Percentiles rank a stretch among this genome's conserved stretches.
Conservation (phyloP, 345 rosid genomes). For the Fremontodendron californicum region DNA sequence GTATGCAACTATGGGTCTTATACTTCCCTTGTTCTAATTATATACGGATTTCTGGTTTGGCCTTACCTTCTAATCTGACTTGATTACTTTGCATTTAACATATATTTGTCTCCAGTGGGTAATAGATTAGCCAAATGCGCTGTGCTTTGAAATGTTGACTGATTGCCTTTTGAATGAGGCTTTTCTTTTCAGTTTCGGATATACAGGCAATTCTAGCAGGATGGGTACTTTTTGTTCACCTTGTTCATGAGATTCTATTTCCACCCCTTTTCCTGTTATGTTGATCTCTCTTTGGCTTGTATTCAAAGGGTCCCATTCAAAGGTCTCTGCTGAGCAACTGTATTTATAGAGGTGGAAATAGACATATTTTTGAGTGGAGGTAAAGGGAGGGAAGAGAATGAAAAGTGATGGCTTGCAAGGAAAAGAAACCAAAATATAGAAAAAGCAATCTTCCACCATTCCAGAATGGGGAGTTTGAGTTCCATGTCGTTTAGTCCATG, state of each 20-base stretch:
- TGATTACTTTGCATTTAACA: background rate
- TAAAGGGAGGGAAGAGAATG: conserved; percentile 20
- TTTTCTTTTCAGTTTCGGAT: conserved; percentile 39
- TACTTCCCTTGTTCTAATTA: background rate
- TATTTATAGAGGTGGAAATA: conserved; percentile 5
- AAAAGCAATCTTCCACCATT: background rate
- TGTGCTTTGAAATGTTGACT: conserved; percentile 76
- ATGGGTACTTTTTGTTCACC: conserved; percentile 45
- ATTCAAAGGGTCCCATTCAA: too few species aligned
- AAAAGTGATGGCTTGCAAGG: conserved; percentile 56
- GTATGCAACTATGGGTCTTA: background rate
- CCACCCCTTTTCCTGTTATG: background rate
- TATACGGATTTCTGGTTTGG: background rate
- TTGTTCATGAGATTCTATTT: conserved; percentile 1
- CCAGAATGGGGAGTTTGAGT: background rate
- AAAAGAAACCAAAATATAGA: conserved; percentile 29
- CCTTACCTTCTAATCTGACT: background rate
- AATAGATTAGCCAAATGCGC: conserved; percentile 80
- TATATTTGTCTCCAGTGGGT: conserved; percentile 52
- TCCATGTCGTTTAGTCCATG: background rate
- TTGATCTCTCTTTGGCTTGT: background rate
- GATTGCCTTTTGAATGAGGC: conserved; percentile 60
- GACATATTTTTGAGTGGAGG: conserved; percentile 30
- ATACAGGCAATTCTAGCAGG: conserved; percentile 24
- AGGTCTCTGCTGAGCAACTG: background rate